Evolutionary conservation across 306 rosid species (phyloP).

Genomic region (Biancaea sappan): DNA sequence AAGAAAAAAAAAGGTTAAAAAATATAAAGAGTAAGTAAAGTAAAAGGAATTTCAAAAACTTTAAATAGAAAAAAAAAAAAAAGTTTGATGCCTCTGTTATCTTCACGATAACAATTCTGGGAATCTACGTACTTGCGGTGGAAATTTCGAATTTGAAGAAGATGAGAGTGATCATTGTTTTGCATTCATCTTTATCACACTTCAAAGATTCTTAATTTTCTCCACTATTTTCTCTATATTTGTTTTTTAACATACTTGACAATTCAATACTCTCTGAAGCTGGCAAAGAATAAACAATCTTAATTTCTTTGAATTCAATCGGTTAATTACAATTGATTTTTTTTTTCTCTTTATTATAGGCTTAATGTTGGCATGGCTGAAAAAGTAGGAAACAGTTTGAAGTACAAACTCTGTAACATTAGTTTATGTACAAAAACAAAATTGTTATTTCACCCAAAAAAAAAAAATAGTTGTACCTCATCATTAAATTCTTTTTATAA

Average conservation of each 20-base stretch:
- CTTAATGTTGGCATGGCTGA: too few relatives aligned
- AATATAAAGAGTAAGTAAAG: too few relatives aligned
- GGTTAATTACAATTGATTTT: too few relatives aligned
- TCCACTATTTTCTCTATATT: neutral
- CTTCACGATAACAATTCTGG: neutral
- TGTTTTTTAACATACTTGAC: neutral
- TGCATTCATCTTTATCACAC: neutral
- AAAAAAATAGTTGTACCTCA: too few relatives aligned
- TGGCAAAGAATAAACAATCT: too few relatives aligned
- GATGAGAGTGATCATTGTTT: neutral
- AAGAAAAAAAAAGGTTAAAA: neutral
- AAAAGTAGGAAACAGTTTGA: too few relatives aligned
- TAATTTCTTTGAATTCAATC: too few relatives aligned
- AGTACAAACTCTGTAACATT: too few relatives aligned
- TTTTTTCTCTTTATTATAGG: too few relatives aligned
- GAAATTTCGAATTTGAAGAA: neutral
- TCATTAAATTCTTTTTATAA: too few relatives aligned
- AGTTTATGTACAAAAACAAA: too few relatives aligned
- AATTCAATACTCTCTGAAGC: neutral
- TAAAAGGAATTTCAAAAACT: neutral
- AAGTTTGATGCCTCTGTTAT: neutral
- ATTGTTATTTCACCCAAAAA: too few relatives aligned
- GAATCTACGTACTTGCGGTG: conserved; percentile 11
- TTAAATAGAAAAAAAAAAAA: neutral
- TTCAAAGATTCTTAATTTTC: neutral